Conservation (phyloP, 768 basidiomycete species). For the Termitomyces sp. region DNA sequence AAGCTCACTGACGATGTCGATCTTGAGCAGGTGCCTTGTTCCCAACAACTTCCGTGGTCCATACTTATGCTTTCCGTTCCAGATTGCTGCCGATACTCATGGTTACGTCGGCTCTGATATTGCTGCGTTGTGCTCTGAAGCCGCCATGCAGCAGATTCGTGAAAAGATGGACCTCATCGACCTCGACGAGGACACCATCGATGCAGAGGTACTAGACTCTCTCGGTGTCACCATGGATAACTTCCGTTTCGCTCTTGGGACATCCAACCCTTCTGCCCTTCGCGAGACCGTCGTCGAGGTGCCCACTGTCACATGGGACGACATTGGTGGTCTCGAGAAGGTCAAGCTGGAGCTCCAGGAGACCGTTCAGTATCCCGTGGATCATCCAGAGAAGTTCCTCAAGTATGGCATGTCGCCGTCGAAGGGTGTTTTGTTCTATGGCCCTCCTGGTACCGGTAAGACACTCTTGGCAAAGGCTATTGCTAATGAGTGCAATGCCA, state of each 20-base stretch:
- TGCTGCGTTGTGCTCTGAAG: constrained; percentile 96
- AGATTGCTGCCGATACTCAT: constrained; percentile 99
- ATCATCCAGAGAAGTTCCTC: constrained; percentile 99
- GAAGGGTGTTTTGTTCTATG: constrained; percentile 99
- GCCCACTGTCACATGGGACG: constrained; percentile 98
- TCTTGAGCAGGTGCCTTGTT: constrained; percentile 71
- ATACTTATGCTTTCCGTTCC: constrained; percentile 10
- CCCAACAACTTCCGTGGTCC: neutral
- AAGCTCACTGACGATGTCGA: constrained; percentile 96
- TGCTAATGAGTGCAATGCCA: constrained; percentile 99
- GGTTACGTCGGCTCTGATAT: constrained; percentile 99
- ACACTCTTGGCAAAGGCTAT: constrained; percentile 98
- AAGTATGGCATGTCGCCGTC: constrained; percentile 99
- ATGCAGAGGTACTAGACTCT: constrained; percentile 97
- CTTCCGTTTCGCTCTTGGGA: constrained; percentile 98
- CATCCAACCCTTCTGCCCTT: constrained; percentile 96
- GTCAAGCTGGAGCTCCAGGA: constrained; percentile 99
- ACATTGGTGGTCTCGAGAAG: constrained; percentile 98
- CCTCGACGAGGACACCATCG: constrained; percentile 96
- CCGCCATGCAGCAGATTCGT: constrained; percentile 99
- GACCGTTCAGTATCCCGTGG: constrained; percentile 99
- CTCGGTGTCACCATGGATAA: constrained; percentile 99
- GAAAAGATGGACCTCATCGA: constrained; percentile 99
- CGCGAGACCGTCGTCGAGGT: constrained; percentile 99
- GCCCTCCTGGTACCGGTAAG: constrained; percentile 99